Evolutionary conservation across 1,139 yeast species (phyloP).

Genomic region (Nakaseomyces uthaithaninus): DNA sequence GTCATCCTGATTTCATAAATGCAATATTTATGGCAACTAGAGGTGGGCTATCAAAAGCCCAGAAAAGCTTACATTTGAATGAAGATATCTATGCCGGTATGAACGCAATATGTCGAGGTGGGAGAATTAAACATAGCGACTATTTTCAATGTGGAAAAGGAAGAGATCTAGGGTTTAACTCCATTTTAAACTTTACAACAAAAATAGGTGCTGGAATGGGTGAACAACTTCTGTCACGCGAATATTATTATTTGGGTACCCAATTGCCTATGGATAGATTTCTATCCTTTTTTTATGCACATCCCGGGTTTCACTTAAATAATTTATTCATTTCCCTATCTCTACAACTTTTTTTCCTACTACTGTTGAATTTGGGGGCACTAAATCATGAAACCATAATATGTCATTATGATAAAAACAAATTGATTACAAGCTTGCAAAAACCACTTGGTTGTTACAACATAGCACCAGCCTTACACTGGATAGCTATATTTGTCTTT

Average conservation of each 20-base stretch:
- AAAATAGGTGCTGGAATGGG: slow-evolving; percentile 97
- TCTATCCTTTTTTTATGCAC: slow-evolving; percentile 81
- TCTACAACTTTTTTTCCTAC: slow-evolving; percentile 59
- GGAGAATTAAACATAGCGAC: slow-evolving; percentile 80
- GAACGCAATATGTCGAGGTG: slow-evolving; percentile 74
- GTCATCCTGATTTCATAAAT: slow-evolving; percentile 85
- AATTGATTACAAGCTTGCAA: slow-evolving; percentile 53
- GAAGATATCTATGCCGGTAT: slow-evolving; percentile 92
- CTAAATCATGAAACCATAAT: slow-evolving; percentile 50
- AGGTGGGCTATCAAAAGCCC: slow-evolving; percentile 88
- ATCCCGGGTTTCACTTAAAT: slow-evolving; percentile 83
- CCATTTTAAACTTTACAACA: slow-evolving; percentile 75
- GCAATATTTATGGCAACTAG: slow-evolving; percentile 82
- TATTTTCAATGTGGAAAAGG: slow-evolving; percentile 91
- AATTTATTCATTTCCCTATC: slow-evolving; percentile 73
- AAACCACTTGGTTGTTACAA: slow-evolving; percentile 70
- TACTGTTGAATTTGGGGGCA: slow-evolving; percentile 61
- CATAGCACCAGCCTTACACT: slow-evolving; percentile 61
- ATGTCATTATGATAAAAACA: slow-evolving; percentile 48
- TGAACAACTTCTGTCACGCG: slow-evolving; percentile 78
- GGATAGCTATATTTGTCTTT: slow-evolving; percentile 74
- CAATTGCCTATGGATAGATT: slow-evolving; percentile 72
- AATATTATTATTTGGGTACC: slow-evolving; percentile 75
- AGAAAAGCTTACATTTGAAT: slow-evolving; percentile 73
- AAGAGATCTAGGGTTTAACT: slow-evolving; percentile 77